phyloP scores from a whole-genome alignment of 2,329 filamentous ascomycete genomes.

The Alternaria alternata region DNA sequence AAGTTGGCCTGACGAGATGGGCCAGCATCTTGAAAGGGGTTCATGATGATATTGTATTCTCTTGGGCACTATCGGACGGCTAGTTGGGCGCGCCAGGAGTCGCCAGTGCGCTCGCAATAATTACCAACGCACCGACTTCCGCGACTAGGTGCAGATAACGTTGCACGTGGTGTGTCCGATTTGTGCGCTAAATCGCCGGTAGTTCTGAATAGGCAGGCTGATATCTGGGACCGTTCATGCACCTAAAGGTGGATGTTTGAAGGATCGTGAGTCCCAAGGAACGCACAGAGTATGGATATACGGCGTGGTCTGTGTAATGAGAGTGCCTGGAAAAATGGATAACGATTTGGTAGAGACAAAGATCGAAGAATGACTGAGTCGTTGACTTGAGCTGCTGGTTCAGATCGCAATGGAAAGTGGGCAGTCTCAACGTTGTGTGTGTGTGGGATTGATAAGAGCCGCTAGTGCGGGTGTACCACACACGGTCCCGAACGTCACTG shows the following conservation, averaged over 20 bases:
- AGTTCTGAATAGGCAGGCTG: constrained; percentile 22
- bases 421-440: background rate
- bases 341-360: background rate
- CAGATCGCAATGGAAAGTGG: constrained; percentile 8
- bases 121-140: constrained; percentile 23
- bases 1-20: constrained; percentile 24
- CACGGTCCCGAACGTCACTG: constrained; percentile 21
- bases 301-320: constrained; percentile 17
- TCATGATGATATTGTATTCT: constrained; percentile 37
- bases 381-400: background rate
- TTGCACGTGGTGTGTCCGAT: constrained; percentile 27
- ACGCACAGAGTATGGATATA: constrained; percentile 30
- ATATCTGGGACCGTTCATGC: constrained; percentile 22
- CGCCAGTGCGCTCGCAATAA: constrained; percentile 15
- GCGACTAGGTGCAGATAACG: constrained; percentile 24
- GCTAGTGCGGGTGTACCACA: constrained; percentile 22
- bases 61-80: constrained; percentile 14
- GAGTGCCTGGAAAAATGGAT: background rate
- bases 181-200: constrained; percentile 18
- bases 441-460: constrained; percentile 32
- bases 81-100: constrained; percentile 14
- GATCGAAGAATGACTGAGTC: background rate
- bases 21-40: constrained; percentile 32
- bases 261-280: constrained; percentile 25
- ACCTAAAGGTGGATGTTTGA: constrained; percentile 28